These are phyloP conservation scores for Botryotinia narcissicola DNA, from an alignment of 2,329 filamentous ascomycete species.

Conservation along the genomic window DNA sequence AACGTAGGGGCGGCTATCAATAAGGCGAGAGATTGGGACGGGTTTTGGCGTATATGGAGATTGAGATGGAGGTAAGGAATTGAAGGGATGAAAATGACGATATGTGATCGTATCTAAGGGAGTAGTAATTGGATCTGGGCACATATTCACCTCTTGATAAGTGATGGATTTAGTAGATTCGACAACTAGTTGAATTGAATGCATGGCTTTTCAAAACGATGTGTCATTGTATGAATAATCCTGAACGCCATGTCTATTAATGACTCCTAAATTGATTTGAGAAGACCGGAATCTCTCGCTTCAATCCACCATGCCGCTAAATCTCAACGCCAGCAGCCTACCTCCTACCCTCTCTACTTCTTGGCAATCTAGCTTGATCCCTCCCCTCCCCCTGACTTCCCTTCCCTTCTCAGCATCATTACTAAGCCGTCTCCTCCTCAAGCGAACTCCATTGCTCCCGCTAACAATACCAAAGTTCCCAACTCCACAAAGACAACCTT, in stretches of 20 bases:
- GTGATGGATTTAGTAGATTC: neutral
- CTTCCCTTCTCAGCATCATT: accelerated
- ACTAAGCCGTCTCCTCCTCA: accelerated
- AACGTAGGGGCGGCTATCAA: too few species aligned
- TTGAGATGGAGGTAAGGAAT: neutral
- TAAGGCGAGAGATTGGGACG: neutral
- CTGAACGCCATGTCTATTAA: neutral
- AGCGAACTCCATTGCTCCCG: neutral
- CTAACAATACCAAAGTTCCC: neutral
- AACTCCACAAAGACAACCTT: neutral
- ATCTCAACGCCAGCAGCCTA: neutral
- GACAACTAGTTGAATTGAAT: neutral
- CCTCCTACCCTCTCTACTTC: neutral
- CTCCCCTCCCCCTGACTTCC: too few species aligned
- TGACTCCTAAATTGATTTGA: neutral
- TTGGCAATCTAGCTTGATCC: neutral
- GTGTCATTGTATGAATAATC: neutral
- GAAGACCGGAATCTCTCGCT: neutral
- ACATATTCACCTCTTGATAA: neutral
- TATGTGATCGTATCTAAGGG: neutral
- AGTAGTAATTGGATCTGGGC: neutral
- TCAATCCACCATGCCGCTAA: neutral
- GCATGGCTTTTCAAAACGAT: neutral
- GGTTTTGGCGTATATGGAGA: too few species aligned
- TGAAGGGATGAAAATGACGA: too few species aligned